Conservation (phyloP, 1,139 yeast genomes). For the Saccharomyces hybrid region DNA sequence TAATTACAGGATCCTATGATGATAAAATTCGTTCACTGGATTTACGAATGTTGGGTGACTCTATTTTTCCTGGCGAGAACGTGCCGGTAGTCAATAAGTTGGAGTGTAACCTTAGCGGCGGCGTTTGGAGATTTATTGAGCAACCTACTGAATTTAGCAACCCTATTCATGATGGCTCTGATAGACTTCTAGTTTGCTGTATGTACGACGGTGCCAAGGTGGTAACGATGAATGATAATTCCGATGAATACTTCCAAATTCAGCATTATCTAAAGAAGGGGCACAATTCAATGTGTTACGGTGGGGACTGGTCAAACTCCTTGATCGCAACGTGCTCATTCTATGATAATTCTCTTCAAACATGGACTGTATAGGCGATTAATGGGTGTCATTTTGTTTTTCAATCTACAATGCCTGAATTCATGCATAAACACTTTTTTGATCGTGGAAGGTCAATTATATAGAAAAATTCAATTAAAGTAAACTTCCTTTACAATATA, state of each 20-base stretch:
- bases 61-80: conserved; percentile 28
- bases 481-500: not conserved
- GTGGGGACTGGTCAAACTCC: conserved; percentile 74
- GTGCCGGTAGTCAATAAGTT: conserved; percentile 25
- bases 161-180: conserved; percentile 6
- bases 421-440: not conserved
- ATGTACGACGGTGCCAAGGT: conserved; percentile 94
- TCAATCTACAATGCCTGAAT: not conserved
- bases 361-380: conserved; percentile 41
- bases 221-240: conserved; percentile 32
- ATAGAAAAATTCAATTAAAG: not conserved
- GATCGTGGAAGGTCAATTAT: not conserved
- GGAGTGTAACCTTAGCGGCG: conserved; percentile 67
- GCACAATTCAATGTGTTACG: conserved; percentile 91
- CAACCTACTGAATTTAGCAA: conserved; percentile 38
- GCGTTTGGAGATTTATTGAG: conserved; percentile 88
- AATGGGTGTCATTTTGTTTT: not conserved
- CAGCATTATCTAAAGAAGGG: conserved; percentile 50
- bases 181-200: conserved; percentile 66
- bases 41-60: conserved; percentile 42
- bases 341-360: conserved; percentile 74
- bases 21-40: conserved; percentile 68
- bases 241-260: conserved; percentile 33
- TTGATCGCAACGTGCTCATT: conserved; percentile 78
- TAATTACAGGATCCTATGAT: conserved; percentile 93